Evolutionary conservation across 78 protist species (phyloP).

Genomic region (Emiliania huxleyi): DNA sequence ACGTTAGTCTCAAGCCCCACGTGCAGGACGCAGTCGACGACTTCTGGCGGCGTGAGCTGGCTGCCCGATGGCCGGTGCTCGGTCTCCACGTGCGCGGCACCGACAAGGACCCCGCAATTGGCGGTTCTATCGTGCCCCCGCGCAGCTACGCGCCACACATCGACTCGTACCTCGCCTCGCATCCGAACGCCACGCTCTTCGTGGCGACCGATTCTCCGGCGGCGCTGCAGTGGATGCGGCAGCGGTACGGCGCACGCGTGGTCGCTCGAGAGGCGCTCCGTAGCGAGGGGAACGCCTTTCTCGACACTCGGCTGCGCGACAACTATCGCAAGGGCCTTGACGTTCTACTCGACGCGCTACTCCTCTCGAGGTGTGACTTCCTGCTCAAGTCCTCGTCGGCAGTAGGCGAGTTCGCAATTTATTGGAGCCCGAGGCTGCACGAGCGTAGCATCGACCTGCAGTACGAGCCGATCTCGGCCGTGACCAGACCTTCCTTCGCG

Average conservation of each 20-base stretch:
- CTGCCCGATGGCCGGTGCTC: background rate
- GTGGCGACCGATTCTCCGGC: background rate
- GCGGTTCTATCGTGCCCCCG: background rate
- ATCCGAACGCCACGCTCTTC: background rate
- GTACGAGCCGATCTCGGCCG: too few relatives aligned
- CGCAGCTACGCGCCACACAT: background rate
- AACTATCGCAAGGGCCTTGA: background rate
- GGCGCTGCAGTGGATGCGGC: background rate
- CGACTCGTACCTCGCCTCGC: background rate
- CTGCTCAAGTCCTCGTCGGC: background rate
- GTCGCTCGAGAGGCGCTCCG: background rate
- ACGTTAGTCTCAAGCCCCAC: background rate
- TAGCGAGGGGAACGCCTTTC: background rate
- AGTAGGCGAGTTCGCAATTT: background rate
- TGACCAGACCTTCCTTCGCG: too few relatives aligned
- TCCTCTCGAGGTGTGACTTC: background rate
- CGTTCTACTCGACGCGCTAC: background rate
- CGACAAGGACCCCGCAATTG: background rate
- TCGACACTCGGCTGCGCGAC: background rate
- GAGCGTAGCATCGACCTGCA: background rate
- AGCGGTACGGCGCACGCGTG: background rate
- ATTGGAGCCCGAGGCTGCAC: background rate
- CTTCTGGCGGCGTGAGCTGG: background rate
- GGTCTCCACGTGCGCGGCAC: conserved; percentile 6
- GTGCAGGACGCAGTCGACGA: background rate